Evolutionary conservation across 2,329 filamentous ascomycete species (phyloP).

Genomic region (Colletotrichum sp.): DNA sequence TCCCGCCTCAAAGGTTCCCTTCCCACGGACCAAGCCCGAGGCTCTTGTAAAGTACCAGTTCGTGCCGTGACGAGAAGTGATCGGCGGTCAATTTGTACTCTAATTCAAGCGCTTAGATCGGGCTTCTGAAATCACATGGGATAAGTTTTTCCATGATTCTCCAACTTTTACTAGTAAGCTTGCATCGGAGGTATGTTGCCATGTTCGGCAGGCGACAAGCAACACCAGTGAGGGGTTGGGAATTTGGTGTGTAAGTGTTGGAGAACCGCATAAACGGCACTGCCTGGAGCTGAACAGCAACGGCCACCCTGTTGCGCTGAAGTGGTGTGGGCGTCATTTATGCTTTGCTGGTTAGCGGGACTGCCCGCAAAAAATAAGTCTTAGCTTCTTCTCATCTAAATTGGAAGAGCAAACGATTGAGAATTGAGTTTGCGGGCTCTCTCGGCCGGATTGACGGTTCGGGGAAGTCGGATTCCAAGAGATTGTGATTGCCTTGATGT

Average conservation of each 20-base stretch:
- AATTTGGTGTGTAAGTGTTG: not conserved
- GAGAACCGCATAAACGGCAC: not conserved
- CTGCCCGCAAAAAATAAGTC: not conserved
- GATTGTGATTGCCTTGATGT: not conserved
- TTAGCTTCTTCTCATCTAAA: not conserved
- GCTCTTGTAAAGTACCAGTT: not conserved
- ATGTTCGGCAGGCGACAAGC: slow-evolving; percentile 11
- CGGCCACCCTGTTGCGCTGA: not conserved
- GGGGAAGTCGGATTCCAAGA: not conserved
- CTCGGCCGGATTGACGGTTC: not conserved
- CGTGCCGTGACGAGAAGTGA: not conserved
- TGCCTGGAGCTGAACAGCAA: not conserved
- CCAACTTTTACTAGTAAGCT: not conserved
- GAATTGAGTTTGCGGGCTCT: not conserved
- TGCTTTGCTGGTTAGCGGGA: not conserved
- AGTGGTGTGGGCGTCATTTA: not conserved
- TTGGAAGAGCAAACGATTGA: not conserved
- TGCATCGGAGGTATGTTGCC: slow-evolving; percentile 10
- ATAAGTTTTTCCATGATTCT: not conserved
- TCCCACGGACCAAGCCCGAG: not conserved
- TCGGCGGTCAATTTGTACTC: not conserved
- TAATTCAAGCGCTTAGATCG: not conserved
- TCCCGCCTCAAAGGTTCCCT: not conserved
- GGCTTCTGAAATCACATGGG: not conserved
- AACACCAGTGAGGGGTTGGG: not conserved